Conservation (phyloP, 106 monocot genomes). For the Xerophyta viscosa region DNA sequence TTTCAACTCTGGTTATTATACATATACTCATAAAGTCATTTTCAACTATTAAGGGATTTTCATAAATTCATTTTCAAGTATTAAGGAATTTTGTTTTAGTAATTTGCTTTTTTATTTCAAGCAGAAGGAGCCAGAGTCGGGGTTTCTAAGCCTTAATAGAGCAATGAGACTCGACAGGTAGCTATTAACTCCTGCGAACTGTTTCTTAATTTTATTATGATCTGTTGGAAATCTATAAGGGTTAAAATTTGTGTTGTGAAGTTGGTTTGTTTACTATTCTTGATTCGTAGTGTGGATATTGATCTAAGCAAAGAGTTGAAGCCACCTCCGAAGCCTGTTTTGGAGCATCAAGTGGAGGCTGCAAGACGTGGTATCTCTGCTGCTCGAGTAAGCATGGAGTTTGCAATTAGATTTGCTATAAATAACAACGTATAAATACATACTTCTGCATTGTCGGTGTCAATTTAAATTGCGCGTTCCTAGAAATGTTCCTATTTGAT, state of each 20-base stretch:
- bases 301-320: constrained; percentile 78
- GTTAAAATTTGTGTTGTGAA: not conserved
- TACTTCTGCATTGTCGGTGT: too few relatives aligned
- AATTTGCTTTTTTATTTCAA: not conserved
- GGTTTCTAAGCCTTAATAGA: constrained; percentile 83
- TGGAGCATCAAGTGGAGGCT: constrained; percentile 85
- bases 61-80: too few relatives aligned
- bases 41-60: too few relatives aligned
- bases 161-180: constrained; percentile 90
- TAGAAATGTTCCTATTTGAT: too few relatives aligned
- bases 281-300: constrained; percentile 47
- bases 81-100: too few relatives aligned
- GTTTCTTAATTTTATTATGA: not conserved
- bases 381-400: constrained; percentile 42
- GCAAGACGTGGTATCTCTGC: constrained; percentile 62
- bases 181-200: not conserved
- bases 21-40: too few relatives aligned
- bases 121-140: constrained; percentile 51
- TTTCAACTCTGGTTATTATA: not conserved
- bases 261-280: constrained; percentile 1
- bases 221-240: too few relatives aligned
- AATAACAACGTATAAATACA: too few relatives aligned
- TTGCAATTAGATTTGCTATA: too few relatives aligned
- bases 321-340: constrained; percentile 47
- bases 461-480: too few relatives aligned